Conservation (phyloP, 108 stramenopile genomes). For the Nitzschia sp. region DNA sequence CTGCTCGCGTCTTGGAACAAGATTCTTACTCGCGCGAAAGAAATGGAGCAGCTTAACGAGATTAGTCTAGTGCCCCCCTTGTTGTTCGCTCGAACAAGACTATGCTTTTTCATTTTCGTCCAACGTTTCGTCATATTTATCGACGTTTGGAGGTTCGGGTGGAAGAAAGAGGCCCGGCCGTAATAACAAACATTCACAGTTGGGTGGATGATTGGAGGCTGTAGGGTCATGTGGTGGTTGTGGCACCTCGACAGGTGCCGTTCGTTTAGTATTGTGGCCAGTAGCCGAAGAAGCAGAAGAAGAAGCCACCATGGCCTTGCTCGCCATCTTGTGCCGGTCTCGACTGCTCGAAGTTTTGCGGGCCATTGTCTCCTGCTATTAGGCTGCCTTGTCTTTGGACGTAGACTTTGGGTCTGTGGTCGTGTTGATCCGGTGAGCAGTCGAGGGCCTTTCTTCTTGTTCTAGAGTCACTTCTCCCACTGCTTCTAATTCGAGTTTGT, state of each 20-base stretch:
- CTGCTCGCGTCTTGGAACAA: too few relatives aligned
- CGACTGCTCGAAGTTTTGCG: constrained; percentile 1
- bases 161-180: constrained; percentile 4
- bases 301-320: background rate
- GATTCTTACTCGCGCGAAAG: too few relatives aligned
- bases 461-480: too few relatives aligned
- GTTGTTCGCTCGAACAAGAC: too few relatives aligned
- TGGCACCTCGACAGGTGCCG: background rate
- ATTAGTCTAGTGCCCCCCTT: too few relatives aligned
- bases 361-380: background rate
- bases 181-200: constrained; percentile 26
- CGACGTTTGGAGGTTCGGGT: background rate
- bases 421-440: too few relatives aligned
- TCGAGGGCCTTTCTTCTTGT: too few relatives aligned
- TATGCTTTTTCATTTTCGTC: background rate
- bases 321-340: background rate
- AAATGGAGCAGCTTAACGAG: too few relatives aligned
- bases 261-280: background rate
- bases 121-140: background rate
- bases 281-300: too few relatives aligned
- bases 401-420: too few relatives aligned
- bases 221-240: background rate
- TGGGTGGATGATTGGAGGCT: constrained; percentile 17
- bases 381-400: background rate
- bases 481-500: constrained; percentile 1